Evolutionary conservation across 192 early-diverging fungal species (phyloP).

Genomic region (Chytriomyces sp.): DNA sequence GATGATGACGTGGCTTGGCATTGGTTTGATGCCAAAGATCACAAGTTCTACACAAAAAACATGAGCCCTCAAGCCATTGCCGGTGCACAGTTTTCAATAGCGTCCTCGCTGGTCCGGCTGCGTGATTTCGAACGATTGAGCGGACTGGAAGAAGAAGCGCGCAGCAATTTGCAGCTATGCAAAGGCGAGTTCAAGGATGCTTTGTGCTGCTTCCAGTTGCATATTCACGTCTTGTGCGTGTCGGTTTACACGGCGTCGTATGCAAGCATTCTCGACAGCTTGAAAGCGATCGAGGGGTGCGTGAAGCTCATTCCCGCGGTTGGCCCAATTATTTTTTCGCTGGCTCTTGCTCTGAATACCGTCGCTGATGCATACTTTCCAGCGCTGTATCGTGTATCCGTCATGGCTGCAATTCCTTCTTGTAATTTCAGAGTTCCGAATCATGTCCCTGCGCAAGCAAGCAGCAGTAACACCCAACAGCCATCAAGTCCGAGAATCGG

Average conservation of each 20-base stretch:
- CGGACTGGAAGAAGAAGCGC: background rate
- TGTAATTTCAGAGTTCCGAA: background rate
- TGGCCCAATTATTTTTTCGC: background rate
- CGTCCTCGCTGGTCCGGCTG: background rate
- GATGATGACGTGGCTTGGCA: slow-evolving; percentile 1
- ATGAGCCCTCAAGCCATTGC: background rate
- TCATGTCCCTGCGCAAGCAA: background rate
- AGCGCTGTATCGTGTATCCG: slow-evolving; percentile 2
- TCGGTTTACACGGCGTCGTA: background rate
- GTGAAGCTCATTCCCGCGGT: slow-evolving; percentile 3
- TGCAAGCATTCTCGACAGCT: background rate
- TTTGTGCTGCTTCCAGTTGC: background rate
- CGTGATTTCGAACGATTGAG: slow-evolving; percentile 2
- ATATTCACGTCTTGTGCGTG: background rate
- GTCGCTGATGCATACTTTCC: background rate
- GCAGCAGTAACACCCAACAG: background rate
- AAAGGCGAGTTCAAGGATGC: background rate
- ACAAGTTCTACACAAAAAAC: background rate
- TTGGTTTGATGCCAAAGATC: slow-evolving; percentile 6
- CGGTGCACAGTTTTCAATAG: background rate
- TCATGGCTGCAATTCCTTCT: slow-evolving; percentile 1
- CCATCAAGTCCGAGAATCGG: background rate
- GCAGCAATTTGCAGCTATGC: background rate
- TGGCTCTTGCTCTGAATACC: background rate
- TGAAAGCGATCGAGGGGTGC: slow-evolving; percentile 4